Evolutionary conservation across 345 rosid species (phyloP), one percentile per base, ranked within the genome.

Genomic region (Lepidium aucheri): DNA sequence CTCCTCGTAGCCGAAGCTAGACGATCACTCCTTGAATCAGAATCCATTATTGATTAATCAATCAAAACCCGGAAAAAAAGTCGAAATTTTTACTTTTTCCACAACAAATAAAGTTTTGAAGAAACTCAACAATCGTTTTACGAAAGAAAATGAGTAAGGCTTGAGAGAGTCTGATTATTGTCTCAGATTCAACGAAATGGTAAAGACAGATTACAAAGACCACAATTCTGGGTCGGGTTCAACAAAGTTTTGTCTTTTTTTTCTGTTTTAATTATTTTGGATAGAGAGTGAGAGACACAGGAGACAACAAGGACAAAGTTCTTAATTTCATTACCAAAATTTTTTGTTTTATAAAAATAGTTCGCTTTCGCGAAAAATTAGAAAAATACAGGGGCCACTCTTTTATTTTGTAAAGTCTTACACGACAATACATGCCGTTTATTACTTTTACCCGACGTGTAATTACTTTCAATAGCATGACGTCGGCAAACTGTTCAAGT

Each of bases 11-110:
- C 83, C 2, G 89, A 87, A 61, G 93, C 85, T 40, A 89, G 82
- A 75, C 89, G 96, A 73, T 77, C 76, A 63, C 81, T 89, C 95
- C 91, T 84, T 57, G 98, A 87, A 76, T 92, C 93, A 59, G 89
- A 87, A 73, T 93, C 97, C 98, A 93, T 93, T 68, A 9, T 52
- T 81, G 14, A 42, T 32, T 30, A 47, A 8, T 41, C 24, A 40
- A 58, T 20, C 24, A 36, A 56, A 45, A 26, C 41, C 39, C 46
- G 39, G 9, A 14, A 34, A 53, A 20, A 14, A 53, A 46, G 40
- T 65, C 63, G 60, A 44, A 15, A 7, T 14, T 41, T 40, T 0
- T 10, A 17, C 32, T 24, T 8, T 49, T 53, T 2, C 8, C 7
- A 30, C 42, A 28, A 40, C 32, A 40, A 26, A 51, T 26, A 15